These are phyloP conservation scores for Entamoeba invadens DNA, from an alignment of 208 protist species.

Conservation along the genomic window DNA sequence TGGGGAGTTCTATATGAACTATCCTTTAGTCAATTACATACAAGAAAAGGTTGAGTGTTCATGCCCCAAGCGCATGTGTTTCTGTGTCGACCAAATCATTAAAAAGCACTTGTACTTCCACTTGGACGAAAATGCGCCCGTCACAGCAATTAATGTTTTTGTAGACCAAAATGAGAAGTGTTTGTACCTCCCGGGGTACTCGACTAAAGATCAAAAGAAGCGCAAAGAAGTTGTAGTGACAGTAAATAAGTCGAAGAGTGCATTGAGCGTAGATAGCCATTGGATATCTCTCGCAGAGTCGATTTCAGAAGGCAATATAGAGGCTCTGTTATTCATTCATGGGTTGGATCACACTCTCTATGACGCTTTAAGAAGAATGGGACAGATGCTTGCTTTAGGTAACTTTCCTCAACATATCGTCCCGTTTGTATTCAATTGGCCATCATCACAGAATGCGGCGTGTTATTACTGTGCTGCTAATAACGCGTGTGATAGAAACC, in stretches of 20 bases:
- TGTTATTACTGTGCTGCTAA: neutral
- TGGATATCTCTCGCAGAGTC: neutral
- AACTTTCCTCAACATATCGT: neutral
- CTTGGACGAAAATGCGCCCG: neutral
- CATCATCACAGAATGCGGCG: neutral
- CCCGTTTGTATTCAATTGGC: neutral
- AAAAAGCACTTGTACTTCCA: neutral
- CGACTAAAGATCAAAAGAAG: neutral
- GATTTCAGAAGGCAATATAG: neutral
- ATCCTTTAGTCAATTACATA: neutral
- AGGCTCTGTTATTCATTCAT: neutral
- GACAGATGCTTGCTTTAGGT: neutral
- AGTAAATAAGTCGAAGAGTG: neutral
- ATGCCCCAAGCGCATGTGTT: neutral
- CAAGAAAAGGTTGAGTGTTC: neutral
- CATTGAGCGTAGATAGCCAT: neutral
- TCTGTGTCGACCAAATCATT: neutral
- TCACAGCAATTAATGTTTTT: neutral
- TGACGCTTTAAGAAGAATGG: neutral
- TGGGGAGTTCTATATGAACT: neutral
- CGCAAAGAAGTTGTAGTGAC: neutral
- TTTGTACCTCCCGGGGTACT: neutral
- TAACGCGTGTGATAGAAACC: neutral
- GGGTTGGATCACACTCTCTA: neutral
- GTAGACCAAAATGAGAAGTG: neutral